phyloP scores from a whole-genome alignment of 345 rosid species.

The Eucalyptus marginata region DNA sequence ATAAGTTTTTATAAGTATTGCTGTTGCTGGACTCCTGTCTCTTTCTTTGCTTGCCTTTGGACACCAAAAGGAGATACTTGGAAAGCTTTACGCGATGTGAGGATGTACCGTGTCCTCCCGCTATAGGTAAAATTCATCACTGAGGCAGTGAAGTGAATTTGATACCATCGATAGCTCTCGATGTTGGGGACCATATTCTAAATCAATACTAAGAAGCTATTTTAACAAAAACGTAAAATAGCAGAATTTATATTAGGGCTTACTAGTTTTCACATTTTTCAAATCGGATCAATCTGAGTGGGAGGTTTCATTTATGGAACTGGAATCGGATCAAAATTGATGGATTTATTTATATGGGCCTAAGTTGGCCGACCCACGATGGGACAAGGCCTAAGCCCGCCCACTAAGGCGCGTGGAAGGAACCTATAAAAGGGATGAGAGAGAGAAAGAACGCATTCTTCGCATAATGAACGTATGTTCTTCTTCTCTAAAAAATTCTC shows the following conservation, averaged over 20 bases:
- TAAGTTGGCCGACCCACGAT: too few relatives aligned
- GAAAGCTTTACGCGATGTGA: neutral
- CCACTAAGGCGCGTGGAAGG: too few relatives aligned
- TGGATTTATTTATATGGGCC: too few relatives aligned
- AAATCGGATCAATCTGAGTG: fast-evolving
- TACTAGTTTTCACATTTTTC: too few relatives aligned
- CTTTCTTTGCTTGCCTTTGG: neutral
- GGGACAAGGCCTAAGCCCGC: too few relatives aligned
- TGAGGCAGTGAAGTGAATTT: neutral
- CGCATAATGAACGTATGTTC: too few relatives aligned
- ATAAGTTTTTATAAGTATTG: neutral
- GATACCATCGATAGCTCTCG: neutral
- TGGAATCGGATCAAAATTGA: fast-evolving
- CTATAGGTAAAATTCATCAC: neutral
- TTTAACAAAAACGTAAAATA: neutral
- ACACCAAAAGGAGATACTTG: neutral
- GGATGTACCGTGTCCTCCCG: neutral
- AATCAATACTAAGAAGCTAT: neutral
- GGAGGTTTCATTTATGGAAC: too few relatives aligned
- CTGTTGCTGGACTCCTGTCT: neutral
- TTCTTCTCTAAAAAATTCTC: too few relatives aligned
- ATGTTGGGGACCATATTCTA: neutral
- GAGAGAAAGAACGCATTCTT: too few relatives aligned
- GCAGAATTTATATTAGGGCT: neutral
- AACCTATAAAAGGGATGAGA: too few relatives aligned